Percentiles rank a stretch among this genome's conserved stretches.
phyloP scores from a whole-genome alignment of 768 basidiomycete species.

The Russula sp. region DNA sequence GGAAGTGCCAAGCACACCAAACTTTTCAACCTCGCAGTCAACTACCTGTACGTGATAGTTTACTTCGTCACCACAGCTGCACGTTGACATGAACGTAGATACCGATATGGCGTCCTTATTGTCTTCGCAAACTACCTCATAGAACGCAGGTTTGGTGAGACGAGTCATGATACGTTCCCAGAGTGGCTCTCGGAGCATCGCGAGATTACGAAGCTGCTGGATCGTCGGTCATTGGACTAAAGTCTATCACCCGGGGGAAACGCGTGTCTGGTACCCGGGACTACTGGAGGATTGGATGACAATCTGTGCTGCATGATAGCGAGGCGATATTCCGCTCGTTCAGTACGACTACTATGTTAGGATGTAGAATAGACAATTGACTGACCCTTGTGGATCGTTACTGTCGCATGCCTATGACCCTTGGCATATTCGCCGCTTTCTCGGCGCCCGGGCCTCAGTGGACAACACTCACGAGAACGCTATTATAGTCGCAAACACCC shows the following conservation, averaged over 20 bases:
- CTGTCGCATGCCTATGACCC: too few relatives aligned
- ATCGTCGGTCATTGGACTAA: slow-evolving; percentile 62
- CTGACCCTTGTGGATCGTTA: not conserved
- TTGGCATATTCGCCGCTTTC: too few relatives aligned
- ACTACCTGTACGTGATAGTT: slow-evolving; percentile 63
- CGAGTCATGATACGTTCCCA: slow-evolving; percentile 53
- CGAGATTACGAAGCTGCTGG: slow-evolving; percentile 74
- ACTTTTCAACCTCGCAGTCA: slow-evolving; percentile 69
- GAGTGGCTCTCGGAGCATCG: slow-evolving; percentile 77
- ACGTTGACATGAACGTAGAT: slow-evolving; percentile 38
- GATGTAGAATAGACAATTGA: not conserved
- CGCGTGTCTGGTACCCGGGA: not conserved
- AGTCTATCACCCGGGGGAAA: not conserved
- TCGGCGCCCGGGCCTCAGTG: too few relatives aligned
- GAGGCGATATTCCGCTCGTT: not conserved
- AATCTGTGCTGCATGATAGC: not conserved
- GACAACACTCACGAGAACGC: too few relatives aligned
- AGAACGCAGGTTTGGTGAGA: slow-evolving; percentile 47
- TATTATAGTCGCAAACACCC: too few relatives aligned
- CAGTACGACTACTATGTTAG: not conserved
- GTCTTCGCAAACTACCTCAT: slow-evolving; percentile 94
- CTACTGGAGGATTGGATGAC: not conserved
- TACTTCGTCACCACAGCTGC: not conserved
- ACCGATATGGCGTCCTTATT: slow-evolving; percentile 87
- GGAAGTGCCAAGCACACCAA: slow-evolving; percentile 73